phyloP scores from a whole-genome alignment of 495 filamentous ascomycete species.

The Hypoxylon cercidicola region DNA sequence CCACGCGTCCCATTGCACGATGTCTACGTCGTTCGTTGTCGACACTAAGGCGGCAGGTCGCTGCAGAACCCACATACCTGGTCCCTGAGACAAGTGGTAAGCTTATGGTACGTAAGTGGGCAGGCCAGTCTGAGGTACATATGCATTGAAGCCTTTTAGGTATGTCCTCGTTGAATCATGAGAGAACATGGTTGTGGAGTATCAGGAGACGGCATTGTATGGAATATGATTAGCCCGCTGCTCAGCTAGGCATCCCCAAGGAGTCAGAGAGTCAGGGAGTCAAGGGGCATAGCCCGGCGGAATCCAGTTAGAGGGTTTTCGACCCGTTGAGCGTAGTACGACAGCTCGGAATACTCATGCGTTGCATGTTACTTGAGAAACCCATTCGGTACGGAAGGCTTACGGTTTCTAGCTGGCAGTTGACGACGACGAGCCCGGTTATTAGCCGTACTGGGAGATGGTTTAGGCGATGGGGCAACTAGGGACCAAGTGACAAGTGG shows the following conservation, averaged over 20 bases:
- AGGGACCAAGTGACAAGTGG: constrained; percentile 27
- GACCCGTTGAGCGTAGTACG: no score
- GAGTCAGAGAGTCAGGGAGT: no score
- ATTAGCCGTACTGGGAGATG: background rate
- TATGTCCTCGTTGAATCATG: constrained; percentile 8
- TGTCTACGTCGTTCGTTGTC: constrained; percentile 3
- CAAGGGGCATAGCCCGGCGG: no score
- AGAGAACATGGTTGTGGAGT: constrained; percentile 15
- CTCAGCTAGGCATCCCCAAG: no score
- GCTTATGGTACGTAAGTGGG: constrained; percentile 5
- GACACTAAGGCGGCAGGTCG: constrained; percentile 1
- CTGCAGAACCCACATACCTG: constrained; percentile 4
- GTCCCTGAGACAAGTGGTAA: background rate
- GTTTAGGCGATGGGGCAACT: background rate
- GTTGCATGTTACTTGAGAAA: no score
- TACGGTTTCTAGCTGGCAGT: constrained; percentile 10
- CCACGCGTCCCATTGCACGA: constrained; percentile 23
- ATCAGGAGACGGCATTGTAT: background rate
- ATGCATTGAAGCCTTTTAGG: constrained; percentile 11
- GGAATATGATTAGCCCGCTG: no score
- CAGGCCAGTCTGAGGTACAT: background rate
- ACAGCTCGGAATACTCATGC: no score
- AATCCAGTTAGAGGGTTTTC: no score
- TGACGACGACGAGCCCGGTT: constrained; percentile 3
- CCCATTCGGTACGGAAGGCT: no score